Evolutionary conservation across 2,329 filamentous ascomycete genomes (phyloP), one percentile per base, ranked within the genome.

Genomic region (Cordyceps farinosa): DNA sequence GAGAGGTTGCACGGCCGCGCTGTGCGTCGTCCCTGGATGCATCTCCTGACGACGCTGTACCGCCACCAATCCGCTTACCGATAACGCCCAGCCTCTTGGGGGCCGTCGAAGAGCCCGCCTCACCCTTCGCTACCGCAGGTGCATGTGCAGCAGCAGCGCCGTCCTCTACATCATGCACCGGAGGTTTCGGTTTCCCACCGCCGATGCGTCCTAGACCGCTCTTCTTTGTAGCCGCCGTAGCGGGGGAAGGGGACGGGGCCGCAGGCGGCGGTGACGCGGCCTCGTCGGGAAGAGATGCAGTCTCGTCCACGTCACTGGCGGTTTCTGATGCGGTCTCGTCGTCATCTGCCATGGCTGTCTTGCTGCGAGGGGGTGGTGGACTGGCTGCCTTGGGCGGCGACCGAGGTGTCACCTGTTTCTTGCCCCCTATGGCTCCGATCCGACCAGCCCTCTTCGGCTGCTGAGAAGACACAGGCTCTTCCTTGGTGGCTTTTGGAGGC

Each of bases 121-220:
- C 62, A 3, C 52, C 8, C 63, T 66, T 70, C 22, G 68, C 64
- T 29, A 57, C 61, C n/a, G 54, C 51, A 47, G 65, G 62, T 15
- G 62, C 50, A 64, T 56, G 61, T 15, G n/a, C 38, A 32, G 15
- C 61, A 27, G 54, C 22, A 36, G 3, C 54, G 10, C 34, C 32
- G 17, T 67, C 65, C 42, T 65, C 57, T n/a, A 65, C 52, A 27
- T 64, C 54, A 44, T 64, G 65, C 44, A 65, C 65, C 71, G 71
- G 22, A 61, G 47, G 36, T 68, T 68, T n/a, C 63, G 56, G 17
- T 15, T 45, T 38, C 7, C 58, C 63, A 10, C 79, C 79, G 22
- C 79, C 79, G 22, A 82, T 82, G 8, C 72, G 75, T 1, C 80
- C 79, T 15, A 82, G 67, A 0, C 71, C 74, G 1, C 72, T 69